Evolutionary conservation across 1,284 basidiomycete genomes (phyloP), one percentile per base, ranked within the genome.

Genomic region (Phenoliferia sp.): DNA sequence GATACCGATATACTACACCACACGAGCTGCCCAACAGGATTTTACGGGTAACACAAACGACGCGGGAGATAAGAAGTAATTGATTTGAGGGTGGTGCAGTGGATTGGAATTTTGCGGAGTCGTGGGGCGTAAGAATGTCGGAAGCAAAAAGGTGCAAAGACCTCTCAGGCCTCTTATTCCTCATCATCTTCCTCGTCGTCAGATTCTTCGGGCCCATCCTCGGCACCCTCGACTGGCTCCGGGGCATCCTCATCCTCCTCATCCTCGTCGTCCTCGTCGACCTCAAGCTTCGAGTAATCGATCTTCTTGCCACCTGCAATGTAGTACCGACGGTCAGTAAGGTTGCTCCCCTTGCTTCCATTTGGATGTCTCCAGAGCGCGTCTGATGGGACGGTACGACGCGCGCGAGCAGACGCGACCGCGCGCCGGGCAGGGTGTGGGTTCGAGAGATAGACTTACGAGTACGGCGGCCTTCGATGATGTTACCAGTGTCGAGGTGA

Each of bases 401-500:
- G 39, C 50, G 58, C 34, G 34, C 15, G 34, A 35, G 10, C 10
- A 29, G 35, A 28, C 16, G 34, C 22, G 29, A n/a, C n/a, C n/a
- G n/a, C n/a, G n/a, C n/a, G n/a, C n/a, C n/a, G n/a, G n/a, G n/a
- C n/a, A n/a, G n/a, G n/a, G n/a, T n/a, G n/a, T n/a, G n/a, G n/a
- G n/a, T n/a, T n/a, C n/a, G 55, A 32, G 29, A 34, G 58, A 34
- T 10, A 15, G n/a, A 55, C 63, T 44, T 28, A 64, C 63, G 63
- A n/a, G 63, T 64, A 32, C 63, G 63, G 32, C 63, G 56, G 10
- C 63, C 63, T 50, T 64, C 63, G 58, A 64, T 64, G 34, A 64
- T 64, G 58, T 64, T 64, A 44, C 36, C 54, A 6, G 56, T 52
- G 63, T 64, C 63, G 39, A 64, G 63, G 58, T 64, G 48, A 15